Percentiles rank a stretch among this genome's conserved stretches.
phyloP scores from a whole-genome alignment of 345 rosid genomes.

The Geranium brycei region DNA sequence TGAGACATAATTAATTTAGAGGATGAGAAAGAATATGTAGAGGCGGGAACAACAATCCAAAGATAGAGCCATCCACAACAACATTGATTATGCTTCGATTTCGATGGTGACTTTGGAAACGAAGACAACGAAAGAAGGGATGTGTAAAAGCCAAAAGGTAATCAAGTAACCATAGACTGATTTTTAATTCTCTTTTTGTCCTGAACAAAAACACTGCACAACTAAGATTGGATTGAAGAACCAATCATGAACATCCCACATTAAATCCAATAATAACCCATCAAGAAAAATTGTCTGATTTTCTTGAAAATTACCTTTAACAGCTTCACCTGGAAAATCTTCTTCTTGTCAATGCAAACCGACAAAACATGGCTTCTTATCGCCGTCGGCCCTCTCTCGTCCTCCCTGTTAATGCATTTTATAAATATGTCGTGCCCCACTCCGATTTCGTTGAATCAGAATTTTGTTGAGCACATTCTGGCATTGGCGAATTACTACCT shows the following conservation, averaged over 20 bases:
- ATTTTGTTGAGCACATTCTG: too few relatives aligned
- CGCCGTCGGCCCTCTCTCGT: conserved; percentile 17
- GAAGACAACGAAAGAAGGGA: too few relatives aligned
- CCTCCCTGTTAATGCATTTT: conserved; percentile 15
- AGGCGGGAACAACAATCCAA: too few relatives aligned
- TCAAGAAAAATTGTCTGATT: conserved; percentile 57
- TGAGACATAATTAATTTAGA: too few relatives aligned
- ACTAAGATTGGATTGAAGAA: conserved; percentile 29
- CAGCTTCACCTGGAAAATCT: conserved; percentile 39
- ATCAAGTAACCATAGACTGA: conserved; percentile 46
- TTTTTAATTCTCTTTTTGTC: conserved; percentile 40
- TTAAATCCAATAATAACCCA: conserved; percentile 56
- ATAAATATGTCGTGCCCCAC: conserved; percentile 41
- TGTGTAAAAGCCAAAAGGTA: too few relatives aligned
- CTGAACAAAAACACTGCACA: conserved; percentile 58
- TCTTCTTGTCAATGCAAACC: conserved; percentile 39
- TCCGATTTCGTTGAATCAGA: conserved; percentile 41
- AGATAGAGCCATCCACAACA: too few relatives aligned
- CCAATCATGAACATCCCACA: conserved; percentile 87
- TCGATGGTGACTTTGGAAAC: too few relatives aligned
- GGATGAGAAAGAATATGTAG: too few relatives aligned
- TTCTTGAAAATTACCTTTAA: conserved; percentile 71
- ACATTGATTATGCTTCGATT: too few relatives aligned
- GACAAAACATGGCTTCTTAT: conserved; percentile 33
- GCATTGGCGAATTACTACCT: too few relatives aligned